Conservation (phyloP, 139 green algal genomes). For the Chlamydomonas urium region DNA sequence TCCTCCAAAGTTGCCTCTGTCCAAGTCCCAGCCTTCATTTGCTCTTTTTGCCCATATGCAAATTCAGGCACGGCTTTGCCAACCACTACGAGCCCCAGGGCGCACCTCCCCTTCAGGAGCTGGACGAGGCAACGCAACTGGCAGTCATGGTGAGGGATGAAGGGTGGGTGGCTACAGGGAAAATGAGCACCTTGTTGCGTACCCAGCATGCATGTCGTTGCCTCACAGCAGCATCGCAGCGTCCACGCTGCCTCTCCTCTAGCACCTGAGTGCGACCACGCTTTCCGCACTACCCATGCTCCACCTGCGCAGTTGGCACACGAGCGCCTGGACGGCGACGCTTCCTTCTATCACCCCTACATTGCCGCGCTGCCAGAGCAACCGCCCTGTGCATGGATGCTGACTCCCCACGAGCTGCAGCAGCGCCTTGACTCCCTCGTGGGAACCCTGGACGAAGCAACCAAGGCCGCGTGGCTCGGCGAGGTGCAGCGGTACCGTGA, state of each 20-base stretch:
- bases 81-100: conserved; percentile 5
- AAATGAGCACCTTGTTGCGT: background rate
- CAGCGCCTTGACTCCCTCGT: too few species aligned
- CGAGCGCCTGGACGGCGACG: conserved; percentile 4
- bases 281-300: background rate
- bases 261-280: background rate
- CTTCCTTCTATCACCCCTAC: conserved; percentile 1
- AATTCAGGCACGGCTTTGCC: conserved; percentile 8
- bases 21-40: background rate
- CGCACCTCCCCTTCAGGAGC: background rate
- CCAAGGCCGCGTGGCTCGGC: too few species aligned
- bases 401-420: too few species aligned
- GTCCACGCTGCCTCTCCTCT: background rate
- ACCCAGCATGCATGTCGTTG: too few species aligned
- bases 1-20: background rate
- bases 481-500: too few species aligned
- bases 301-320: conserved; percentile 2
- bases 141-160: conserved; percentile 5
- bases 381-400: too few species aligned
- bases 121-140: conserved; percentile 8
- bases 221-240: too few species aligned
- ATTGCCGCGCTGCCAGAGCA: background rate
- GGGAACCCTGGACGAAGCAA: too few species aligned
- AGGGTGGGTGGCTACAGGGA: background rate
- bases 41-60: background rate